Evolutionary conservation across 805 yeast species (phyloP).

Genomic region (Lipomyces sp.): DNA sequence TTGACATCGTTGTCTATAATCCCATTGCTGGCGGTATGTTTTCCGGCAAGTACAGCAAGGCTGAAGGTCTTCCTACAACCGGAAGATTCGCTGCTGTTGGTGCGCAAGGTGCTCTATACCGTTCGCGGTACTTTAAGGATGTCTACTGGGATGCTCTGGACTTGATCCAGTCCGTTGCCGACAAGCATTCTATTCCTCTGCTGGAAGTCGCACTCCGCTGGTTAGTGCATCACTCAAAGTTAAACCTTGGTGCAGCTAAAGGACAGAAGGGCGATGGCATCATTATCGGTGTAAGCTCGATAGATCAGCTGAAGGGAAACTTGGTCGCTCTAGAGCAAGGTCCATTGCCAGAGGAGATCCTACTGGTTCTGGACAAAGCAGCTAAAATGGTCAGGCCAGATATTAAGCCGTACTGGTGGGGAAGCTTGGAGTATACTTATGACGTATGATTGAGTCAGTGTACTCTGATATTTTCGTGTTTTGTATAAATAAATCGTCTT

Average conservation of each 20-base stretch:
- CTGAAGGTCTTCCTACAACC: neutral
- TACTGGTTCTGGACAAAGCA: conserved; percentile 30
- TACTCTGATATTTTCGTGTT: too few relatives aligned
- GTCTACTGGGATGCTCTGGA: conserved; percentile 17
- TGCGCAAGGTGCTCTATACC: conserved; percentile 6
- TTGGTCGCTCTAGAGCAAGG: conserved; percentile 30
- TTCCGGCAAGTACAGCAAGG: conserved; percentile 18
- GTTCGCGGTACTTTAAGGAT: conserved; percentile 17
- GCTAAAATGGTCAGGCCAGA: conserved; percentile 30
- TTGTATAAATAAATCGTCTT: too few relatives aligned
- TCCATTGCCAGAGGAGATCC: conserved; percentile 31
- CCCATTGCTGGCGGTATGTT: conserved; percentile 22
- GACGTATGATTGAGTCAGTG: too few relatives aligned
- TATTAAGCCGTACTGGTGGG: conserved; percentile 31
- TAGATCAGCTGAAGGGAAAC: conserved; percentile 11
- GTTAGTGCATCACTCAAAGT: conserved; percentile 16
- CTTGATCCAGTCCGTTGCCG: conserved; percentile 6
- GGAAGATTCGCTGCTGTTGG: conserved; percentile 2
- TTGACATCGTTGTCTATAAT: conserved; percentile 32
- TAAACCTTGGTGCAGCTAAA: conserved; percentile 13
- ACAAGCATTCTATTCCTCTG: conserved; percentile 11
- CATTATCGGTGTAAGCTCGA: conserved; percentile 15
- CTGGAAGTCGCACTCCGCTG: conserved; percentile 18
- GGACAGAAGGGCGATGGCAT: conserved; percentile 18
- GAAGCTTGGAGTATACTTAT: too few relatives aligned